A percentile compares a stretch with the other conserved stretches of the same genome.
Conservation (phyloP, 1,284 basidiomycete genomes). For the Ceratobasidium sp. region DNA sequence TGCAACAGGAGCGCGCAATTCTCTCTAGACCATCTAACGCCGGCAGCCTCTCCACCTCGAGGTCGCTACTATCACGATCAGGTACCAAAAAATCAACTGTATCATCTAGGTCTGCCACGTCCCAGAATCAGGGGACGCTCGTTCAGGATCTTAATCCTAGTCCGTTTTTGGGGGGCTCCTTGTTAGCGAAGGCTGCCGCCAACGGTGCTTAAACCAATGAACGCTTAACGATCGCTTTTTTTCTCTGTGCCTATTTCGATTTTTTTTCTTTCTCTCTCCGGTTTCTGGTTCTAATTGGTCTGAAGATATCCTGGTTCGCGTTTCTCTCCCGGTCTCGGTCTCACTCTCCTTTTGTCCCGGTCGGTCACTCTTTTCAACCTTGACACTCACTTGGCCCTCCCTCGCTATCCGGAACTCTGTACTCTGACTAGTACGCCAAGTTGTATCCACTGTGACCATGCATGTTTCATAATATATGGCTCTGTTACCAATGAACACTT, state of each 20-base stretch:
- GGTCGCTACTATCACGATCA: constrained; percentile 32
- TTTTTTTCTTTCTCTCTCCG: constrained; percentile 4
- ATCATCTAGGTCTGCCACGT: constrained; percentile 25
- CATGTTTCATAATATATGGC: constrained; percentile 12
- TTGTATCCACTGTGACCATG: constrained; percentile 32
- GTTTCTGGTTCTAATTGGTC: constrained; percentile 4
- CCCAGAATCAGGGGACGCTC: constrained; percentile 4
- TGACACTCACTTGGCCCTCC: constrained; percentile 2
- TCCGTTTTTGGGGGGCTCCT: constrained; percentile 43
- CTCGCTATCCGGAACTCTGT: constrained; percentile 37
- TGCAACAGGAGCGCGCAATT: constrained; percentile 78
- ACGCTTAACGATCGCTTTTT: constrained; percentile 13
- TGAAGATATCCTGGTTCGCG: not conserved
- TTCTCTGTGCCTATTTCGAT: constrained; percentile 25
- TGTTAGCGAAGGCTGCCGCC: constrained; percentile 42
- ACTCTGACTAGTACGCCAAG: constrained; percentile 12
- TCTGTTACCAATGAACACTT: constrained; percentile 11
- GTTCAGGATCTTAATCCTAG: constrained; percentile 16
- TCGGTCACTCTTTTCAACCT: constrained; percentile 19
- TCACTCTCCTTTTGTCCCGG: not conserved
- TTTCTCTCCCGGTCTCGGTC: not conserved
- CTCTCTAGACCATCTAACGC: constrained; percentile 57
- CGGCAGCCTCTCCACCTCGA: constrained; percentile 22
- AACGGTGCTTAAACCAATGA: not conserved
- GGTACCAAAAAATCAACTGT: constrained; percentile 40